These are phyloP conservation scores for Plantago coronopus DNA, from an alignment of 305 asterid genomes.

Conservation along the genomic window DNA sequence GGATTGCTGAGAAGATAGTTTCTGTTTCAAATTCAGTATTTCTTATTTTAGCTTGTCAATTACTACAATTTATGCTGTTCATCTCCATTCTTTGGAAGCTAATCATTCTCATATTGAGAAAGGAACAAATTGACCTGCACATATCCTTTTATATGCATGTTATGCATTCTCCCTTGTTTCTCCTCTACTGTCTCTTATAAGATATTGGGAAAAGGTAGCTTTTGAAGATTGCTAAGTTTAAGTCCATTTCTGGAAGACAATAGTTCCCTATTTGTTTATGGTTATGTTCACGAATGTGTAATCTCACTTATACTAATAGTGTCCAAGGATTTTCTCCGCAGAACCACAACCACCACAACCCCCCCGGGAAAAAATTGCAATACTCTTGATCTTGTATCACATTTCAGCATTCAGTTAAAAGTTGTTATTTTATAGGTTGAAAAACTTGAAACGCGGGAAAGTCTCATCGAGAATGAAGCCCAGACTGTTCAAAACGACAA, in stretches of 20 bases:
- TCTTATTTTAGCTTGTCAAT: not conserved
- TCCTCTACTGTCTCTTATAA: not conserved
- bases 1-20: too few relatives aligned
- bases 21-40: too few relatives aligned
- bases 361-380: not conserved
- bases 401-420: slow-evolving; percentile 18
- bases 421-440: slow-evolving; percentile 42
- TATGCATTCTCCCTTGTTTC: slow-evolving; percentile 4
- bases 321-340: too few relatives aligned
- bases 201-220: not conserved
- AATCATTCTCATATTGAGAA: not conserved
- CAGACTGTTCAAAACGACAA: slow-evolving; percentile 37
- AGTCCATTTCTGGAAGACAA: not conserved
- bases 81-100: not conserved
- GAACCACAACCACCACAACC: too few relatives aligned
- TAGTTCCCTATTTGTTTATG: not conserved
- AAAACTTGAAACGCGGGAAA: slow-evolving; percentile 41
- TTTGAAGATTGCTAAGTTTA: not conserved
- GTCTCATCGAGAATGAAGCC: slow-evolving; percentile 29
- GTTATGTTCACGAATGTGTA: too few relatives aligned
- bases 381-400: not conserved
- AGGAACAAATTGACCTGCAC: not conserved
- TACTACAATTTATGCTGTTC: not conserved
- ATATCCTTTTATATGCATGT: slow-evolving; percentile 3
- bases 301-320: too few relatives aligned